Evolutionary conservation across 768 basidiomycete species (phyloP).

Genomic region (Suillus sp.): DNA sequence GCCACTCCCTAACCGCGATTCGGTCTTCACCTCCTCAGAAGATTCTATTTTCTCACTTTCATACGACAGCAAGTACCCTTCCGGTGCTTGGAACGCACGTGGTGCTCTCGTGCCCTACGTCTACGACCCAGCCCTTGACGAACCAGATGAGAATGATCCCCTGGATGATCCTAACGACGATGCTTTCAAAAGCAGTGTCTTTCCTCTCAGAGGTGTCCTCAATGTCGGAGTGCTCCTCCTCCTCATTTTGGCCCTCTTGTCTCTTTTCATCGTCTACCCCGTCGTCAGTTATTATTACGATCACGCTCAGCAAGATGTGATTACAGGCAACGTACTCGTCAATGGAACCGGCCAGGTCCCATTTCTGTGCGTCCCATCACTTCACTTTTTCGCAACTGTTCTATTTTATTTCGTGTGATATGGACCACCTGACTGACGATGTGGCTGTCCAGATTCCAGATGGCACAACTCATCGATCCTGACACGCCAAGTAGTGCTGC

Average conservation of each 20-base stretch:
- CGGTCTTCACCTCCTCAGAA: conserved; percentile 52
- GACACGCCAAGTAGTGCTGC: conserved; percentile 64
- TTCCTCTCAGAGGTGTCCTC: conserved; percentile 51
- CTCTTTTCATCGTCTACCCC: conserved; percentile 84
- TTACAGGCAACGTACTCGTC: conserved; percentile 65
- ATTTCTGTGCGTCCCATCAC: conserved; percentile 39
- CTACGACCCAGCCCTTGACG: conserved; percentile 66
- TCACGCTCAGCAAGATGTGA: conserved; percentile 40
- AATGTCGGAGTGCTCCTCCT: conserved; percentile 72
- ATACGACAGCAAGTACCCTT: conserved; percentile 69
- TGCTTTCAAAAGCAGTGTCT: conserved; percentile 25
- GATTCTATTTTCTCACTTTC: conserved; percentile 53
- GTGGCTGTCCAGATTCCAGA: conserved; percentile 29
- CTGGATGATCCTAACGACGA: conserved; percentile 62
- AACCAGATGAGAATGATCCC: conserved; percentile 72
- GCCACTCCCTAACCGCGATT: conserved; percentile 34
- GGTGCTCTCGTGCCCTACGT: conserved; percentile 63
- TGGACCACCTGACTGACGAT: background rate
- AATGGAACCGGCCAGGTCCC: conserved; percentile 74
- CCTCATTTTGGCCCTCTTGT: conserved; percentile 62
- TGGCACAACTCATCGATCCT: conserved; percentile 67
- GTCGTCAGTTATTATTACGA: conserved; percentile 57
- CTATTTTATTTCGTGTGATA: conserved; percentile 17
- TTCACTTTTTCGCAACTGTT: conserved; percentile 6
- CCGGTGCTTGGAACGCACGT: conserved; percentile 31